Evolutionary conservation across 202 grass and related monocot genomes (phyloP), one percentile per base, ranked within the genome.

Genomic region (Zizania palustris): DNA sequence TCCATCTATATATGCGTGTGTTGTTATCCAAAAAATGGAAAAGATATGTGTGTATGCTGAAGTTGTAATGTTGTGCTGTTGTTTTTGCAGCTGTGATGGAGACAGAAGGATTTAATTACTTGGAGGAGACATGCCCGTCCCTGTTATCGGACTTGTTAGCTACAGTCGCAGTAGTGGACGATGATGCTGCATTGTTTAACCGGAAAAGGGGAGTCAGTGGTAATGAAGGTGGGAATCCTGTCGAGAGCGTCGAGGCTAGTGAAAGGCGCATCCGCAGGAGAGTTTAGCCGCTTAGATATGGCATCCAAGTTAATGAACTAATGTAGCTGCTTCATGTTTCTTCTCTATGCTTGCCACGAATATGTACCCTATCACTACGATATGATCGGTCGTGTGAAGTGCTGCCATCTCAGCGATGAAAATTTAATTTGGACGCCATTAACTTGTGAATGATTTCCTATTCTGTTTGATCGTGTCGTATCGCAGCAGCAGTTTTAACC

Each of bases 21-120:
- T 2, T 20, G n/a, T 55, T 55, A n/a, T 9, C 16, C 5, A 55
- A 55, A 55, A 55, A 55, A 55, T 55, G 51, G 18, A 55, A 9
- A 19, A 12, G 18, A 9, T 7, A 55, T 55, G 9, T 14, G 10
- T 53, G 19, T 53, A 19, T 81, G 54, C 63, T 71, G n/a, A 18
- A 60, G 14, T 78, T 88, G 37, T 85, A 35, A 82, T 78, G 43
- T 19, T 81, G 60, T 41, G 11, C 16, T 34, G 64, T 44, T 79
- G 48, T 15, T 49, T 58, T 55, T 86, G 72, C 86, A 96, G 92
- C 71, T 90, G 89, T 96, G 35, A 88, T 96, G 86, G 81, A 76
- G 71, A 96, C 86, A 6, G 92, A 96, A 85, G 92, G 92, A 19
- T 96, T 96, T 57, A 78, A 83, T 80, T 92, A 96, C 89, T 85